Conservation (phyloP, 2,329 filamentous ascomycete genomes). For the Zopfia rhizophila region DNA sequence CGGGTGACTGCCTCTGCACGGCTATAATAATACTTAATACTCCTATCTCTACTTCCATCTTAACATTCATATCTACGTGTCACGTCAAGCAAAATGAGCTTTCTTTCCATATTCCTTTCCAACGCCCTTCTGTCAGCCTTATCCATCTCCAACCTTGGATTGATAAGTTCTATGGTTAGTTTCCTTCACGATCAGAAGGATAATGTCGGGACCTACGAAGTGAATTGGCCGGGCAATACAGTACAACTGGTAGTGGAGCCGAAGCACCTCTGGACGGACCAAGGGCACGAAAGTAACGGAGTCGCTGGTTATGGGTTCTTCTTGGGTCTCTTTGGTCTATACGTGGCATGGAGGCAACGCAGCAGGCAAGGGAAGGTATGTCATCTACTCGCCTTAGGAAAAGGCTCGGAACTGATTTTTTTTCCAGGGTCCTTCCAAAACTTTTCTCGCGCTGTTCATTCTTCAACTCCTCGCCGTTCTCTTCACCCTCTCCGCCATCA, state of each 20-base stretch:
- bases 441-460: constrained; percentile 48
- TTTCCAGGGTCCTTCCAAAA: constrained; percentile 31
- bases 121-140: constrained; percentile 38
- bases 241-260: constrained; percentile 37
- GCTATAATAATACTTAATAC: too few species aligned
- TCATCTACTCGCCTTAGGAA: not conserved
- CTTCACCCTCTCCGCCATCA: constrained; percentile 42
- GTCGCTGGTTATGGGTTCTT: constrained; percentile 47
- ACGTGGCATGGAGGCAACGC: constrained; percentile 38
- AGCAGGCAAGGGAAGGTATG: constrained; percentile 23
- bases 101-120: constrained; percentile 34
- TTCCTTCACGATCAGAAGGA: constrained; percentile 43
- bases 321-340: constrained; percentile 40
- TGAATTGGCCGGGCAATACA: constrained; percentile 34
- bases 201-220: constrained; percentile 31
- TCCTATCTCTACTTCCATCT: too few species aligned
- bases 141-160: constrained; percentile 41
- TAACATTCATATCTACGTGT: too few species aligned
- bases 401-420: not conserved
- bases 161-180: constrained; percentile 47
- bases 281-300: constrained; percentile 42
- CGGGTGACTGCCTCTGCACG: too few species aligned
- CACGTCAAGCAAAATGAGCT: constrained; percentile 16
- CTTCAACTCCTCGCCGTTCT: constrained; percentile 40
- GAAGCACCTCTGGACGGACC: constrained; percentile 39